phyloP scores from a whole-genome alignment of 768 basidiomycete species.

The Tulasnella sp. region DNA sequence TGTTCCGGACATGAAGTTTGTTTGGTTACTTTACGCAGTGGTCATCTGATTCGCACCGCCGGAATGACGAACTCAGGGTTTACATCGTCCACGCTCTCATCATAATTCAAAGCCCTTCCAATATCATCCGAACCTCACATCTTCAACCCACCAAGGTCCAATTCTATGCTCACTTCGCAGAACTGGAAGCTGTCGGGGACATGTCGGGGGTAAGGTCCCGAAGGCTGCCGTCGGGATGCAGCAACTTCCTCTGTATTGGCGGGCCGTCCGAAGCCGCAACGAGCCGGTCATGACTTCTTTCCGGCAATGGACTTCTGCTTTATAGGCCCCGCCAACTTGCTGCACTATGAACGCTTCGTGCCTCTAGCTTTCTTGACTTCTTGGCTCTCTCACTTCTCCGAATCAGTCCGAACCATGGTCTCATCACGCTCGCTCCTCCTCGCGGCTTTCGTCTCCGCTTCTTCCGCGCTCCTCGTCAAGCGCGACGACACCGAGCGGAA shows the following conservation, averaged over 20 bases:
- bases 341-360: too few relatives aligned
- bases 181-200: background rate
- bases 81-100: too few relatives aligned
- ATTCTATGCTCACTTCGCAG: background rate
- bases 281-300: background rate
- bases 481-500: constrained; percentile 6
- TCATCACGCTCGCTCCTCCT: background rate
- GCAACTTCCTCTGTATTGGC: background rate
- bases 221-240: background rate
- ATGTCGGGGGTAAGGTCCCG: background rate
- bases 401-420: background rate
- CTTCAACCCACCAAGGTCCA: background rate
- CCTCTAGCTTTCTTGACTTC: background rate
- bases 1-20: too few relatives aligned
- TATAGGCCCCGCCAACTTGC: background rate
- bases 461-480: background rate
- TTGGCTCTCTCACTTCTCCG: background rate
- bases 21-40: too few relatives aligned
- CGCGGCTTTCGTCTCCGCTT: background rate
- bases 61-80: too few relatives aligned
- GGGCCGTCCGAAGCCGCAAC: background rate
- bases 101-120: background rate
- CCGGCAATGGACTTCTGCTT: background rate
- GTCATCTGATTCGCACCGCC: too few relatives aligned
- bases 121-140: background rate